These are phyloP conservation scores for Colletotrichum trifolii DNA, from an alignment of 2,329 filamentous ascomycete species.

Conservation along the genomic window DNA sequence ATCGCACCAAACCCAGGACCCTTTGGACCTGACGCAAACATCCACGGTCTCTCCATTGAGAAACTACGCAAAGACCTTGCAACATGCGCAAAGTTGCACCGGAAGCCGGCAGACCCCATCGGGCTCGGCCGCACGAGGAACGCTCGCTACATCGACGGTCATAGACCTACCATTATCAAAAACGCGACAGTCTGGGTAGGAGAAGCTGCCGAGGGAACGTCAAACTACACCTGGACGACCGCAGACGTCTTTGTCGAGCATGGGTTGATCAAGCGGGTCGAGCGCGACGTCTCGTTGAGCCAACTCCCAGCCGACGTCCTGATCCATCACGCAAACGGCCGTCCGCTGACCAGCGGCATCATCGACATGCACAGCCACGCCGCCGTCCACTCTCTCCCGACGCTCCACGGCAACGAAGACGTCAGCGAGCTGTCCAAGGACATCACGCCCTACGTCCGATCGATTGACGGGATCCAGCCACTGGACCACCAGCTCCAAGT, in stretches of 20 bases:
- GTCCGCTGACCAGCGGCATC: constrained; percentile 74
- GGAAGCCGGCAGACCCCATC: constrained; percentile 64
- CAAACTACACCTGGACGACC: constrained; percentile 68
- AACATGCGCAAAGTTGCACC: constrained; percentile 65
- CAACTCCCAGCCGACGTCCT: constrained; percentile 58
- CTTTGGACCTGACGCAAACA: constrained; percentile 44
- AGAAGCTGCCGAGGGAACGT: constrained; percentile 64
- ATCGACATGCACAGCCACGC: constrained; percentile 80
- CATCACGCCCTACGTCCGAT: constrained; percentile 75
- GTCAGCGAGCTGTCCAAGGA: constrained; percentile 73
- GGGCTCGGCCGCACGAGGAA: constrained; percentile 69
- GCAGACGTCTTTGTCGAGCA: constrained; percentile 70
- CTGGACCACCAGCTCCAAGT: constrained; percentile 73
- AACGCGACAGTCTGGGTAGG: constrained; percentile 76
- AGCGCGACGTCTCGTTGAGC: constrained; percentile 51
- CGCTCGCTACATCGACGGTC: constrained; percentile 68
- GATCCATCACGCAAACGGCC: constrained; percentile 68
- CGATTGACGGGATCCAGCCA: constrained; percentile 73
- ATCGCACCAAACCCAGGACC: constrained; percentile 39
- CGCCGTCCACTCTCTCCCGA: constrained; percentile 67
- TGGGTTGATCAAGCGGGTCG: constrained; percentile 69
- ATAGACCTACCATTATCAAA: constrained; percentile 69
- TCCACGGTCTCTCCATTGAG: constrained; percentile 56
- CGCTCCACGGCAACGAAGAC: constrained; percentile 65
- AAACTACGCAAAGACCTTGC: constrained; percentile 65